Conservation (phyloP, 176 grass and related monocot genomes). For the Neostapfia colusana region DNA sequence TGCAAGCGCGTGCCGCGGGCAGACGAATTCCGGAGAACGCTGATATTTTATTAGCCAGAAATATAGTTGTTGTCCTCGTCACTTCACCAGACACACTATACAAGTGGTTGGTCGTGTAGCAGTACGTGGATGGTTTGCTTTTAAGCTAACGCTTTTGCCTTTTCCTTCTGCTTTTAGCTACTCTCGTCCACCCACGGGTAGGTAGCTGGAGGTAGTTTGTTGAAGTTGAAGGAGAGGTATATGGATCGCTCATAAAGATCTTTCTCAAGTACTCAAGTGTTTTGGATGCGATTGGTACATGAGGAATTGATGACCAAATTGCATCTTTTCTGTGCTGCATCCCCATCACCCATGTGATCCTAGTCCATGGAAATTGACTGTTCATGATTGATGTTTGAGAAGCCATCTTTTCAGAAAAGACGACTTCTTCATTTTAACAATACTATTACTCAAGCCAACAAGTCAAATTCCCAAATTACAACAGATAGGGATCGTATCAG, state of each 20-base stretch:
- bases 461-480: background rate
- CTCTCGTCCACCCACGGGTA: slow-evolving; percentile 14
- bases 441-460: background rate
- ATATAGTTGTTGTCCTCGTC: background rate
- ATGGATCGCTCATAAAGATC: background rate
- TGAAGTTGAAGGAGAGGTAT: background rate
- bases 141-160: slow-evolving; percentile 11
- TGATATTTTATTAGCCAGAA: background rate
- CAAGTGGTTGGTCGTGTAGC: background rate
- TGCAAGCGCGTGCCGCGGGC: background rate
- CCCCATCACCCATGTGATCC: background rate
- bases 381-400: background rate
- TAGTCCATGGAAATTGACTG: background rate
- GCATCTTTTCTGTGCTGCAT: slow-evolving; percentile 3
- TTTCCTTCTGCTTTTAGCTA: slow-evolving; percentile 16
- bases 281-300: slow-evolving; percentile 1
- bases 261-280: background rate
- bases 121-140: slow-evolving; percentile 27
- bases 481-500: background rate
- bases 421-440: background rate
- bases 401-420: background rate
- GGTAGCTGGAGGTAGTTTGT: background rate
- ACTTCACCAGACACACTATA: background rate
- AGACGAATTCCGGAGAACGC: background rate
- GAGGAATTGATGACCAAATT: background rate